Conservation (phyloP, 805 yeast genomes). For the Candida berthetii region DNA sequence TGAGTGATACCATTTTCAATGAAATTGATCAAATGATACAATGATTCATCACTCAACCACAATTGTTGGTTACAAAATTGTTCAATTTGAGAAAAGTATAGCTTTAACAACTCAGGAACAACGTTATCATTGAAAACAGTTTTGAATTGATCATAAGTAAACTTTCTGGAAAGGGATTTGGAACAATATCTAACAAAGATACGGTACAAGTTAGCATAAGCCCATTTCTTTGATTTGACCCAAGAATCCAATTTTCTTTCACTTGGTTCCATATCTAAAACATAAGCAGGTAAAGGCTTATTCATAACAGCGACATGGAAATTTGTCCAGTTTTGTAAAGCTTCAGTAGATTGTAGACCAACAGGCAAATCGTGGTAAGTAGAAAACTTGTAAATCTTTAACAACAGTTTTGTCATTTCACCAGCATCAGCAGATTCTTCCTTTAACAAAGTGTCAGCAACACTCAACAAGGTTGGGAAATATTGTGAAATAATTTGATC, state of each 20-base stretch:
- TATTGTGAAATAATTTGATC: constrained; percentile 49
- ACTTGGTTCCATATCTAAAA: constrained; percentile 42
- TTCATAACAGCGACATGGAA: constrained; percentile 67
- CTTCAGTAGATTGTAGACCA: constrained; percentile 47
- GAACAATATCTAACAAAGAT: constrained; percentile 70
- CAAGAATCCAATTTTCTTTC: constrained; percentile 50
- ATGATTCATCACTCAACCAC: constrained; percentile 65
- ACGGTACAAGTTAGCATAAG: constrained; percentile 70
- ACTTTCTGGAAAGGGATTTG: constrained; percentile 34
- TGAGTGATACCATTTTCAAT: constrained; percentile 53
- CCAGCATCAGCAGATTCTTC: constrained; percentile 42
- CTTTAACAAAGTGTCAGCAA: constrained; percentile 50
- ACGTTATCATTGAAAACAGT: constrained; percentile 46
- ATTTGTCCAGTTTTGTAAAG: constrained; percentile 62
- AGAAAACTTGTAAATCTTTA: constrained; percentile 75
- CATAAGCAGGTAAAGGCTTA: constrained; percentile 49
- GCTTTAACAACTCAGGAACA: constrained; percentile 66
- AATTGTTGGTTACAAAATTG: constrained; percentile 59
- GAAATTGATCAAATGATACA: constrained; percentile 62
- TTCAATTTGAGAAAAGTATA: constrained; percentile 61
- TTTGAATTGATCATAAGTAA: constrained; percentile 56
- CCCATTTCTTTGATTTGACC: constrained; percentile 85
- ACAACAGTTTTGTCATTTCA: constrained; percentile 66
- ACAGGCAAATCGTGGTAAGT: constrained; percentile 69
- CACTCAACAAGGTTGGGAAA: constrained; percentile 59